Percentiles rank a stretch among this genome's conserved stretches.
phyloP scores from a whole-genome alignment of 2,329 filamentous ascomycete genomes.

The Pseudocercospora vitis region DNA sequence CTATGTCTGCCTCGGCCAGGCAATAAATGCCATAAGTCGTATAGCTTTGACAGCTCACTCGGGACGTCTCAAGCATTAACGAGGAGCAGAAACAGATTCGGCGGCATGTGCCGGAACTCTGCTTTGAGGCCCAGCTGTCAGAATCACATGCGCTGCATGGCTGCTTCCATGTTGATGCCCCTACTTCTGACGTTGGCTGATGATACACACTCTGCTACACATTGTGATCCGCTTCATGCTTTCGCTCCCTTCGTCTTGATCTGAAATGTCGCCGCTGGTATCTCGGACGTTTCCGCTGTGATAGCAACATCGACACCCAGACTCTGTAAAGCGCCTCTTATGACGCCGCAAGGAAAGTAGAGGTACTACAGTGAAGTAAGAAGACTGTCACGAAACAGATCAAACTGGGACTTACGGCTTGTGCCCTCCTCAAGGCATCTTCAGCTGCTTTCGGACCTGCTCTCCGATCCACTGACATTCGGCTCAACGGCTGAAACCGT shows the following conservation, averaged over 20 bases:
- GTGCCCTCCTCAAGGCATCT: constrained; percentile 65
- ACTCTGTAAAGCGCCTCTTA: constrained; percentile 87
- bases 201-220: too few species aligned
- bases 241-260: constrained; percentile 80
- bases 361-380: constrained; percentile 64
- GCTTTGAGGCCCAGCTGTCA: too few species aligned
- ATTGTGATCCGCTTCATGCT: constrained; percentile 46
- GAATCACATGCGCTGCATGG: too few species aligned
- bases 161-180: too few species aligned
- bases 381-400: not conserved
- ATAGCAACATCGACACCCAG: constrained; percentile 89
- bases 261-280: constrained; percentile 90
- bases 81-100: too few species aligned
- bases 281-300: constrained; percentile 81
- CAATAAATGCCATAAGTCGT: too few species aligned
- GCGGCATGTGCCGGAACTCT: too few species aligned
- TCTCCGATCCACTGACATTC: constrained; percentile 75
- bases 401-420: constrained; percentile 66
- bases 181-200: too few species aligned
- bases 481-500: constrained; percentile 79
- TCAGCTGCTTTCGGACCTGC: constrained; percentile 36
- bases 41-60: too few species aligned
- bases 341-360: constrained; percentile 91
- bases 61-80: too few species aligned
- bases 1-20: too few species aligned